Evolutionary conservation across 202 grass and related monocot species (phyloP).

Genomic region (Setaria viridis): DNA sequence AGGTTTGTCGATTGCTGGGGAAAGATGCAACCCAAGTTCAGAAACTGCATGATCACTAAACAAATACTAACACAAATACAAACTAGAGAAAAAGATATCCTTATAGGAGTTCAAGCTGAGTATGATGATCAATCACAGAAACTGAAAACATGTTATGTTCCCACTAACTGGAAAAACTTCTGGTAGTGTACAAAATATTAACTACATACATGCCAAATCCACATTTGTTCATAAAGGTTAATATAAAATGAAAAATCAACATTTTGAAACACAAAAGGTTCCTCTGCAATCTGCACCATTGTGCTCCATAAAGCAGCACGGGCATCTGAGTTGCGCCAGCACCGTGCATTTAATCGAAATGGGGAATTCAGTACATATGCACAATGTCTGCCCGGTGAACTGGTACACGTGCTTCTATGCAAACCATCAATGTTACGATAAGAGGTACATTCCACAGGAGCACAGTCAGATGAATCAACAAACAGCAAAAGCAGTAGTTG

Average conservation of each 20-base stretch:
- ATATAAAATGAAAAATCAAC: background rate
- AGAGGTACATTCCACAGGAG: background rate
- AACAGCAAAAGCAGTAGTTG: slow-evolving; percentile 2
- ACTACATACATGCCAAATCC: background rate
- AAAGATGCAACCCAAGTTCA: slow-evolving; percentile 15
- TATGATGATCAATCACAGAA: background rate
- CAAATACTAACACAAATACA: slow-evolving; percentile 13
- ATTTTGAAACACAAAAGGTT: background rate
- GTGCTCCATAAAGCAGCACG: background rate
- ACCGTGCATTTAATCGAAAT: background rate
- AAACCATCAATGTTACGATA: background rate
- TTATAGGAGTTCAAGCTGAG: background rate
- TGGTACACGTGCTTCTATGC: background rate
- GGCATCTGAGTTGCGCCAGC: background rate
- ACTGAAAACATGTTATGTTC: background rate
- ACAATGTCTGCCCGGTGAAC: background rate
- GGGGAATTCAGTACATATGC: background rate
- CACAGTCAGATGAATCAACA: background rate
- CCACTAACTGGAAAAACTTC: background rate
- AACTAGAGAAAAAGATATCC: slow-evolving; percentile 14
- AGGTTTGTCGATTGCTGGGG: slow-evolving; percentile 61
- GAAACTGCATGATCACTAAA: slow-evolving; percentile 25
- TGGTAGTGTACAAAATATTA: background rate
- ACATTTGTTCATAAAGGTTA: slow-evolving; percentile 14
- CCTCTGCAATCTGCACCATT: background rate